Conservation (phyloP, 2,329 filamentous ascomycete species). For the Paecilomyces niveus region DNA sequence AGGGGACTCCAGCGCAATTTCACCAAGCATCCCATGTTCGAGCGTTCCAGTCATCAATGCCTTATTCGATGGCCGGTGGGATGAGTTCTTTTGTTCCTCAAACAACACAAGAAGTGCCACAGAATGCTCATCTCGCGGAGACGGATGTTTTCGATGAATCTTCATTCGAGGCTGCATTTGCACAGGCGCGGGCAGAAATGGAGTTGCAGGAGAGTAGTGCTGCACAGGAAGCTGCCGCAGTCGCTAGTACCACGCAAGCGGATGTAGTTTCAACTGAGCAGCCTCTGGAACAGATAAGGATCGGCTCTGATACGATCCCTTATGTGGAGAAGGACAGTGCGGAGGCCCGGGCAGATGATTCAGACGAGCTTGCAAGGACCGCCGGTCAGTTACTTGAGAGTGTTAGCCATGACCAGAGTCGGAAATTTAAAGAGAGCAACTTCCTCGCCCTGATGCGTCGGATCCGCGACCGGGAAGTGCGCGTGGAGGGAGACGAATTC, state of each 20-base stretch:
- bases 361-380: constrained; percentile 64
- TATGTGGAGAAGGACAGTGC: constrained; percentile 25
- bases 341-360: constrained; percentile 37
- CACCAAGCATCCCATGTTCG: constrained; percentile 13
- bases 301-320: constrained; percentile 38
- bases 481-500: constrained; percentile 60
- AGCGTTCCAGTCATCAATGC: constrained; percentile 20
- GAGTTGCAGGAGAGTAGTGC: constrained; percentile 18
- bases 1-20: constrained; percentile 16
- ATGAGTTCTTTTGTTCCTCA: constrained; percentile 3
- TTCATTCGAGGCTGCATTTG: constrained; percentile 40
- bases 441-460: constrained; percentile 72
- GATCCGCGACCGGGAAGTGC: constrained; percentile 64
- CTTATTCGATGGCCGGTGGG: background rate
- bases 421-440: constrained; percentile 71
- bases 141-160: constrained; percentile 35
- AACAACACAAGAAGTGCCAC: constrained; percentile 17
- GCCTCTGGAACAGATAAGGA: constrained; percentile 23
- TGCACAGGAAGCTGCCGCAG: constrained; percentile 7
- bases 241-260: constrained; percentile 11
- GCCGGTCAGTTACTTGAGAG: constrained; percentile 64
- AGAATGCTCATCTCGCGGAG: constrained; percentile 17
- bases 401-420: constrained; percentile 59
- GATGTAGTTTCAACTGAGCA: constrained; percentile 7
- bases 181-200: constrained; percentile 33